Conservation (phyloP, 805 yeast species). For the Nakazawaea peltata region DNA sequence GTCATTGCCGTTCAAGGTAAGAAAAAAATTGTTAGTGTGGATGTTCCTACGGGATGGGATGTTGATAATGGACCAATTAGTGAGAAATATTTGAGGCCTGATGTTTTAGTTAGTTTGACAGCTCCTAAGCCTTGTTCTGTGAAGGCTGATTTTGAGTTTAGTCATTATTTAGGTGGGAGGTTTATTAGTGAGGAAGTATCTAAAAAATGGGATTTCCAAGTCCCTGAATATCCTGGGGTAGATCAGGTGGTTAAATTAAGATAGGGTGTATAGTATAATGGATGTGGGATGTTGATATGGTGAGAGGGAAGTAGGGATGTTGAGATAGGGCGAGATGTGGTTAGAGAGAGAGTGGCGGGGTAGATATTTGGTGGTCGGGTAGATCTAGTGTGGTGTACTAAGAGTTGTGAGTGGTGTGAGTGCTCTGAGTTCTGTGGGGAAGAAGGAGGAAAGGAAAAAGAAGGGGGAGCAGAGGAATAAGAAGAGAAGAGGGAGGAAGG, state of each 20-base stretch:
- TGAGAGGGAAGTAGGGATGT: too few relatives aligned
- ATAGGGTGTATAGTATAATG: not conserved
- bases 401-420: not conserved
- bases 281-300: not conserved
- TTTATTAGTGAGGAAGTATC: slow-evolving; percentile 68
- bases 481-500: not conserved
- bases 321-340: too few relatives aligned
- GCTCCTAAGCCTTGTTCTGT: slow-evolving; percentile 89
- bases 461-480: not conserved
- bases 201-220: slow-evolving; percentile 59
- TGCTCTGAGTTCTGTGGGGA: not conserved
- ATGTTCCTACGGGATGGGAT: slow-evolving; percentile 96
- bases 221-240: slow-evolving; percentile 48
- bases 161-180: slow-evolving; percentile 87
- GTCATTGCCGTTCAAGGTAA: slow-evolving; percentile 41
- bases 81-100: slow-evolving; percentile 44
- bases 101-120: slow-evolving; percentile 71
- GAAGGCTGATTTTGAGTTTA: slow-evolving; percentile 23
- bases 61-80: slow-evolving; percentile 76
- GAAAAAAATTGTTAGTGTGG: slow-evolving; percentile 57
- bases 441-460: not conserved
- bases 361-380: too few relatives aligned
- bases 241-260: slow-evolving; percentile 42
- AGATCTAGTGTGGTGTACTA: too few relatives aligned
- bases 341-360: not conserved